Conservation (phyloP, 2,329 filamentous ascomycete genomes). For the Alternaria solani region DNA sequence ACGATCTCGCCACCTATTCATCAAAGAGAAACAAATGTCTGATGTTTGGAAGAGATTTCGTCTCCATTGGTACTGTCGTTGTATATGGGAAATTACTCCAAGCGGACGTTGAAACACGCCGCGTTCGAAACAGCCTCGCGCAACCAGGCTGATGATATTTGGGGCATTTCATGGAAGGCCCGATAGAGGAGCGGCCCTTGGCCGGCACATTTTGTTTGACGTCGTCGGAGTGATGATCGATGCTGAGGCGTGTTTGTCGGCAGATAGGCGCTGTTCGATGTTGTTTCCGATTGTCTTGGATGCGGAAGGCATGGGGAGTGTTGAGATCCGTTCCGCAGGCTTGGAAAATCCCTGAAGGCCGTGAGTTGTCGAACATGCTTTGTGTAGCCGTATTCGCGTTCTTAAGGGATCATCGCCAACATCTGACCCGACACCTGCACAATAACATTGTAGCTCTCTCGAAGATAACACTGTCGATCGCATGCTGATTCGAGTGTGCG, state of each 20-base stretch:
- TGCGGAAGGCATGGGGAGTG: background rate
- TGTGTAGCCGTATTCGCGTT: background rate
- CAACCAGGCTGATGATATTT: slow-evolving; percentile 3
- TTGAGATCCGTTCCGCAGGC: background rate
- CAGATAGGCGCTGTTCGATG: slow-evolving; percentile 11
- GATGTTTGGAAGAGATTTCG: background rate
- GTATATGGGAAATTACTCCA: slow-evolving; percentile 1
- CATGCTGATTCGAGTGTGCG: background rate
- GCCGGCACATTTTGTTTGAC: background rate
- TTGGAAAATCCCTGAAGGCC: background rate
- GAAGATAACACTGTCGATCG: background rate
- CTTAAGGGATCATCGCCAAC: background rate
- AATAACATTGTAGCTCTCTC: background rate
- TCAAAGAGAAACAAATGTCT: background rate
- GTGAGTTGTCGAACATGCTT: background rate
- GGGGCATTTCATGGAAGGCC: slow-evolving; percentile 1
- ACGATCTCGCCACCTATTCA: background rate
- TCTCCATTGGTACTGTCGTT: background rate
- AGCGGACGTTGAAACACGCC: slow-evolving; percentile 13
- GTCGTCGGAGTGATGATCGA: background rate
- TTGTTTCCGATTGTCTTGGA: background rate
- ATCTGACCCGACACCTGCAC: background rate
- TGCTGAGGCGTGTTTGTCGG: slow-evolving; percentile 7
- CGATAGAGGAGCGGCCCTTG: background rate
- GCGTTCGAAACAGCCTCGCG: slow-evolving; percentile 1